Evolutionary conservation across 2,329 filamentous ascomycete species (phyloP), one percentile per base, ranked within the genome.

Genomic region (Colletotrichum sp.): DNA sequence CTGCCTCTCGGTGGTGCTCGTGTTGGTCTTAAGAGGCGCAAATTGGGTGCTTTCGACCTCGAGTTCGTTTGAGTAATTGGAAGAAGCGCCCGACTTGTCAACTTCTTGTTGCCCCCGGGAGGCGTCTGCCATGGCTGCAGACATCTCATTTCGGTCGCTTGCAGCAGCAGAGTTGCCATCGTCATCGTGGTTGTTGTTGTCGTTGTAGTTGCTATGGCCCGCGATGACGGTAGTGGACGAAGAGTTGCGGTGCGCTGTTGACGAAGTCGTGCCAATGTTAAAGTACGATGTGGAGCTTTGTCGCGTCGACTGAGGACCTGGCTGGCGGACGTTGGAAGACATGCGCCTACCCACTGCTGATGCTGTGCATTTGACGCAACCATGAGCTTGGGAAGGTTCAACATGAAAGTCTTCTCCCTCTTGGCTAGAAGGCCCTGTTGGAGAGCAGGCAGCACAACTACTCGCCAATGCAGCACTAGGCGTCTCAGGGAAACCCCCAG

Each of bases 401-500:
- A 4, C 44, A 22, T 52, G 44, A 7, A 52, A 52, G 12, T 13
- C 28, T 4, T 68, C 30, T 15, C 57, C 59, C 4, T 19, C 59
- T 19, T 64, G 22, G n/a, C 27, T 27, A 15, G 59, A 48, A 19
- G 52, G 27, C 15, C 27, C 36, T 32, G 77, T 76, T 5, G 76
- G 69, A 13, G 76, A 77, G 19, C 28, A 34, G 12, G 72, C 63
- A 36, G 55, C 48, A 13, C 77, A 76, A 19, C 72, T 72, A 12
- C 72, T 73, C 13, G 79, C 75, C 6, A 77, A 74, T 11, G 79
- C 78, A 22, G 70, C 34, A 44, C 74, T 78, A 5, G 79, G 79
- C 4, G 82, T 84, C 74, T 81, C 81, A 6, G 82, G 82, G 34
- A 80, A 84, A 4, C 82, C 82, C 44, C 82, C 82, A 34, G 82